phyloP scores from a whole-genome alignment of 108 stramenopile genomes.

The Nannochloropsis gaditana region DNA sequence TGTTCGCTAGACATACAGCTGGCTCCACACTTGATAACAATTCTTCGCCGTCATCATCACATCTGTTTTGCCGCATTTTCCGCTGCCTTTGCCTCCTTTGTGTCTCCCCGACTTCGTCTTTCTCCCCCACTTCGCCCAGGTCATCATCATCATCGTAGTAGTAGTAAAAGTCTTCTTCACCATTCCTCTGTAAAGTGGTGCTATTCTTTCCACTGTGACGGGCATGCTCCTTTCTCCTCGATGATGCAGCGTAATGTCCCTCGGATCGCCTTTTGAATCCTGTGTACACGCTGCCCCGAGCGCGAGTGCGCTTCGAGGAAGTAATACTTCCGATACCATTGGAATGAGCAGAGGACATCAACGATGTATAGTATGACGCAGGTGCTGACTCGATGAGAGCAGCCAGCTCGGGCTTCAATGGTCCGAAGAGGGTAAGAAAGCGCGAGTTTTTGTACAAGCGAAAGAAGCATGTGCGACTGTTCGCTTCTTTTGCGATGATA shows the following conservation, averaged over 20 bases:
- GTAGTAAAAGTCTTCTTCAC: neutral
- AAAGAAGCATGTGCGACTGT: neutral
- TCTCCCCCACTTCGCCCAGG: neutral
- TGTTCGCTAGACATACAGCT: no score
- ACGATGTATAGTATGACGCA: neutral
- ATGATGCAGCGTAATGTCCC: neutral
- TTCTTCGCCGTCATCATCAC: no score
- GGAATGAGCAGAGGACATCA: neutral
- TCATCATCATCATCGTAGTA: slow-evolving; percentile 15
- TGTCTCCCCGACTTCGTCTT: neutral
- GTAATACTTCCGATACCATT: neutral
- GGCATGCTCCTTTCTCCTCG: neutral
- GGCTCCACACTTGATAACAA: no score
- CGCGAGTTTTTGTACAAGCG: neutral
- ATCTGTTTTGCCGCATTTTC: neutral
- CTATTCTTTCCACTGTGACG: neutral
- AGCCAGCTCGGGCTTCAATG: neutral
- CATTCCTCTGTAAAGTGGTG: neutral
- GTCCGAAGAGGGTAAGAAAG: neutral
- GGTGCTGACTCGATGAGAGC: slow-evolving; percentile 13
- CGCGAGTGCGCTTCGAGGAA: neutral
- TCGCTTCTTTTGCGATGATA: neutral
- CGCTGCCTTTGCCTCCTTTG: neutral
- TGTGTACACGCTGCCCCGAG: neutral
- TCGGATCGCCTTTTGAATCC: slow-evolving; percentile 6